These are phyloP conservation scores for Yamadazyma friedrichii DNA, from an alignment of 1,139 yeast genomes.

Conservation along the genomic window DNA sequence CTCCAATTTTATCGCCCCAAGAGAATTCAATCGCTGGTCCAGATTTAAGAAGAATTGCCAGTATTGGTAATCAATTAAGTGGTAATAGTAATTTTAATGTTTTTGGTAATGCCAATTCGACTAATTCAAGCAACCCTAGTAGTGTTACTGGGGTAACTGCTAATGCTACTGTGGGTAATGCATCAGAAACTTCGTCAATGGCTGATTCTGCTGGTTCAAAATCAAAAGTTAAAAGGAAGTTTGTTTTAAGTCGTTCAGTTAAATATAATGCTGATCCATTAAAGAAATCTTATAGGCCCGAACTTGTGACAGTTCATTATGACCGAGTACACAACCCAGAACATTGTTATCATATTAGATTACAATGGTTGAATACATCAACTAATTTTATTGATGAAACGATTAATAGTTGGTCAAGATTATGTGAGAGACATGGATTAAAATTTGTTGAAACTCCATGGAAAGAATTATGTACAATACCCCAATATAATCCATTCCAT, in stretches of 20 bases:
- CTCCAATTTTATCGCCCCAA: constrained; percentile 23
- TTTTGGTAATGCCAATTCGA: neutral
- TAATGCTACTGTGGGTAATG: neutral
- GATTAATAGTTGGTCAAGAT: constrained; percentile 75
- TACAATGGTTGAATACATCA: constrained; percentile 93
- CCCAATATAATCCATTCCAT: constrained; percentile 79
- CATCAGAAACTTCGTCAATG: constrained; percentile 35
- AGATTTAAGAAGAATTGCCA: constrained; percentile 25
- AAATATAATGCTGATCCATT: constrained; percentile 76
- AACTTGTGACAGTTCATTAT: constrained; percentile 77
- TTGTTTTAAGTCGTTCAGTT: constrained; percentile 57
- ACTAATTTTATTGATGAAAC: constrained; percentile 87
- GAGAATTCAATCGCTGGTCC: constrained; percentile 14
- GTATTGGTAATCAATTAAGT: constrained; percentile 17
- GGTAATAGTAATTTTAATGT: constrained; percentile 1
- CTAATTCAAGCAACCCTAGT: neutral
- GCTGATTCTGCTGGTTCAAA: constrained; percentile 28
- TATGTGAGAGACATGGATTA: constrained; percentile 84
- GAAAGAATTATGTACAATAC: constrained; percentile 78
- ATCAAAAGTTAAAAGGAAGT: constrained; percentile 23
- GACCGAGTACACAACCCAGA: constrained; percentile 94
- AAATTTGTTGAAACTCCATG: constrained; percentile 91
- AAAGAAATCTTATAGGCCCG: constrained; percentile 71
- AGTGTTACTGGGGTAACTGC: neutral
- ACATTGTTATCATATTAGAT: constrained; percentile 85